Evolutionary conservation across 352 stramenopile genomes (phyloP).

Genomic region (Globisporangium viniferum): DNA sequence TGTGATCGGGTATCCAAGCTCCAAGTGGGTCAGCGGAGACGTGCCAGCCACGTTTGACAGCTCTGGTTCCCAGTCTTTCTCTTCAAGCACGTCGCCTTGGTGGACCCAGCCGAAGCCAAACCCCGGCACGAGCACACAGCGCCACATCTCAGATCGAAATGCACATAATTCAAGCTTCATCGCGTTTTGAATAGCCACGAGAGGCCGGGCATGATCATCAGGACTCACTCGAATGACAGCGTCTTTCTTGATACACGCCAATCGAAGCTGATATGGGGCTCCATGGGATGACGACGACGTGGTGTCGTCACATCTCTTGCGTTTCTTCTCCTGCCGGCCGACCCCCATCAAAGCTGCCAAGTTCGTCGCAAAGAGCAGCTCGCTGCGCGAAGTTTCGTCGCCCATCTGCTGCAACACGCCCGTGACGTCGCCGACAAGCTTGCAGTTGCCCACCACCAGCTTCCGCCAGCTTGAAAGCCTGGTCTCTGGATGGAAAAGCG

Average conservation of each 20-base stretch:
- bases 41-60: neutral
- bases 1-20: conserved; percentile 8
- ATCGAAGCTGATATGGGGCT: neutral
- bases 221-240: neutral
- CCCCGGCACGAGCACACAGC: conserved; percentile 6
- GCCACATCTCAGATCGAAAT: neutral
- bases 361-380: neutral
- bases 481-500: conserved; percentile 5
- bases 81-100: neutral
- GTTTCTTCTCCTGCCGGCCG: conserved; percentile 3
- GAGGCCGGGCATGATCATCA: neutral
- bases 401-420: conserved; percentile 4
- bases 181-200: neutral
- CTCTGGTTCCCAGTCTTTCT: neutral
- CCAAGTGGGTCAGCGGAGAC: neutral
- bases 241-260: neutral
- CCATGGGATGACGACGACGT: neutral
- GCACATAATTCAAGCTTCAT: neutral
- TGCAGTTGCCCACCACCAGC: conserved; percentile 12
- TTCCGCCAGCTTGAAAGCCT: conserved; percentile 3
- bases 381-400: neutral
- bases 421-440: conserved; percentile 4
- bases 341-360: neutral
- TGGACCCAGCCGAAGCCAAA: conserved; percentile 12
- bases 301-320: neutral